Conservation (phyloP, 192 early-diverging fungal genomes). For the Ramicandelaber brevisporus region DNA sequence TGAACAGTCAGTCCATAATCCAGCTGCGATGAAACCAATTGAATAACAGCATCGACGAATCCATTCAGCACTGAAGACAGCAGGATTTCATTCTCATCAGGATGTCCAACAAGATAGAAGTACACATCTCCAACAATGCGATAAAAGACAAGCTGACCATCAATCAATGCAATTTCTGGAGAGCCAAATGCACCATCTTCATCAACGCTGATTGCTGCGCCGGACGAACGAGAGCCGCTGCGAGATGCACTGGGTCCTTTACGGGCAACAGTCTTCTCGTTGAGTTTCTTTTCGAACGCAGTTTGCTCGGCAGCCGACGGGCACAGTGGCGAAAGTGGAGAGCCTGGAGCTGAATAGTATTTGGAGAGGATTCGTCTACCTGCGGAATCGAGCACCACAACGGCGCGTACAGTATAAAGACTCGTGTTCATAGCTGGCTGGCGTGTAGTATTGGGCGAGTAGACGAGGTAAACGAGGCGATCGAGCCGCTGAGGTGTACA, state of each 20-base stretch:
- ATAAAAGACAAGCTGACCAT: constrained; percentile 76
- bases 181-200: background rate
- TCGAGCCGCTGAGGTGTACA: background rate
- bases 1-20: constrained; percentile 78
- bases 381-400: constrained; percentile 73
- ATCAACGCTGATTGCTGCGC: background rate
- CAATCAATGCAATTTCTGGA: constrained; percentile 72
- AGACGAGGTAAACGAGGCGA: background rate
- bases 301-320: constrained; percentile 58
- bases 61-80: constrained; percentile 48
- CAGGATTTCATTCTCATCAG: constrained; percentile 87
- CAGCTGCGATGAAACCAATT: constrained; percentile 46
- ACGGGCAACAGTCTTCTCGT: constrained; percentile 79
- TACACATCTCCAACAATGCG: constrained; percentile 64
- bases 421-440: constrained; percentile 25
- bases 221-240: background rate
- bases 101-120: constrained; percentile 71
- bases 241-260: constrained; percentile 31
- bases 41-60: constrained; percentile 66
- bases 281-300: constrained; percentile 75
- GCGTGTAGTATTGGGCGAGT: background rate
- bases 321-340: constrained; percentile 14
- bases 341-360: constrained; percentile 42
- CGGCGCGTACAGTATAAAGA: constrained; percentile 66
- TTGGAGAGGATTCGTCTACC: constrained; percentile 83